phyloP scores from a whole-genome alignment of 2,329 filamentous ascomycete genomes.

The Cucurbitaria berberidis region DNA sequence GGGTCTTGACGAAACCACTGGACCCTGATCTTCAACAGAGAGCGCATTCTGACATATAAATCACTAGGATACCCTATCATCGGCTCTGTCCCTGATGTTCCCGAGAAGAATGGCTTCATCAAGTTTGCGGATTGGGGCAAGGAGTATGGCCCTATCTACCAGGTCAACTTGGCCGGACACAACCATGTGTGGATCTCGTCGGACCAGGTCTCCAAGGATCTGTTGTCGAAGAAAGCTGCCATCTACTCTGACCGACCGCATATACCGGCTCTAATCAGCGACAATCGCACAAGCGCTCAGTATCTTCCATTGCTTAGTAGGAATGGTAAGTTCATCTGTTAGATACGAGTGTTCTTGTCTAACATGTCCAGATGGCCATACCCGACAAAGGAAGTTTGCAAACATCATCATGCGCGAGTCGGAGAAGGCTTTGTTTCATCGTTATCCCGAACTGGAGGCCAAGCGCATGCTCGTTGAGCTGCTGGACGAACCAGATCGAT shows the following conservation, averaged over 20 bases:
- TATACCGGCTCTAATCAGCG: conserved; percentile 52
- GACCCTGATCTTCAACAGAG: not conserved
- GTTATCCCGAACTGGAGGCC: conserved; percentile 54
- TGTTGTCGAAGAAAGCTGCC: conserved; percentile 52
- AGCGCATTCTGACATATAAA: conserved; percentile 13
- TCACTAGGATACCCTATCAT: conserved; percentile 51
- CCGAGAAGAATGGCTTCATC: conserved; percentile 52
- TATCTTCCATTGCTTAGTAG: conserved; percentile 54
- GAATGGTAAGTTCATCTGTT: conserved; percentile 43
- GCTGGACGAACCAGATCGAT: conserved; percentile 50
- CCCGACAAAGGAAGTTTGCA: conserved; percentile 53
- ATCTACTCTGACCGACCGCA: conserved; percentile 57
- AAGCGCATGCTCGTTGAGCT: conserved; percentile 55
- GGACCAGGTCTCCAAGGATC: conserved; percentile 51
- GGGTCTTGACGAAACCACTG: not conserved
- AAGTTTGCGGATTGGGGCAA: conserved; percentile 56
- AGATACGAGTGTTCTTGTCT: conserved; percentile 7
- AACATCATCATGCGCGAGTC: conserved; percentile 55
- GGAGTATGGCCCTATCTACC: conserved; percentile 54
- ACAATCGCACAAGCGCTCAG: conserved; percentile 54
- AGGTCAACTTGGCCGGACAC: conserved; percentile 52
- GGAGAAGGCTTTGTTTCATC: conserved; percentile 49
- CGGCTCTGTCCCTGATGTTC: conserved; percentile 52
- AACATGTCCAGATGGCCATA: conserved; percentile 46
- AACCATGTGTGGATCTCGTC: conserved; percentile 56